Evolutionary conservation across 2,329 filamentous ascomycete species (phyloP).

Genomic region (Phialophora macrospora): DNA sequence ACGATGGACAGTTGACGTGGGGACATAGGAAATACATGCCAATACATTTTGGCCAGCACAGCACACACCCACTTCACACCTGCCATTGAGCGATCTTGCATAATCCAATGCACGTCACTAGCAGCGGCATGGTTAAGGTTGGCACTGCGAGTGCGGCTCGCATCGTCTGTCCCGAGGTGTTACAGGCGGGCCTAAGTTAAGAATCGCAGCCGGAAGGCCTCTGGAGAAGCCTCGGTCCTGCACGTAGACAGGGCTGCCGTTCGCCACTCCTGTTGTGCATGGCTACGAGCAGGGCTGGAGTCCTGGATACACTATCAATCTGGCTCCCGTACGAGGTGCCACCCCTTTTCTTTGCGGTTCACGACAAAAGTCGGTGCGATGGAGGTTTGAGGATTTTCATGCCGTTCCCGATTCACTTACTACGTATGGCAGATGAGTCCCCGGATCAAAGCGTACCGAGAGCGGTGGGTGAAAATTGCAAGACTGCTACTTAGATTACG

Average conservation of each 20-base stretch:
- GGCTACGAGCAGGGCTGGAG: no score
- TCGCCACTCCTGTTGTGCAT: no score
- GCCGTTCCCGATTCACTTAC: neutral
- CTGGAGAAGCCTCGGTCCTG: no score
- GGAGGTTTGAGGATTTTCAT: neutral
- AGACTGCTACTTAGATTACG: neutral
- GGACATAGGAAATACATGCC: neutral
- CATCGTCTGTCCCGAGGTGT: conserved; percentile 16
- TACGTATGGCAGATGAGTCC: neutral
- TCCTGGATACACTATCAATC: no score
- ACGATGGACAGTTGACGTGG: neutral
- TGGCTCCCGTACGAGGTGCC: no score
- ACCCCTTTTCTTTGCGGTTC: neutral
- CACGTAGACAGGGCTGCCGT: no score
- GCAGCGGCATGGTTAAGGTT: conserved; percentile 3
- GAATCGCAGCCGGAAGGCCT: neutral
- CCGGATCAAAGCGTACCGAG: neutral
- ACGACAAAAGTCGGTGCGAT: neutral
- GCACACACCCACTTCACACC: neutral
- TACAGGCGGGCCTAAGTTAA: conserved; percentile 1
- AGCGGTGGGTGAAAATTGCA: neutral
- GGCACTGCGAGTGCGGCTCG: conserved; percentile 16
- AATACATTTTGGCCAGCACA: neutral
- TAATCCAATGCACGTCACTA: conserved; percentile 17
- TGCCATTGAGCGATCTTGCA: conserved; percentile 12